Conservation (phyloP, 805 yeast genomes). For the Candida orba region DNA sequence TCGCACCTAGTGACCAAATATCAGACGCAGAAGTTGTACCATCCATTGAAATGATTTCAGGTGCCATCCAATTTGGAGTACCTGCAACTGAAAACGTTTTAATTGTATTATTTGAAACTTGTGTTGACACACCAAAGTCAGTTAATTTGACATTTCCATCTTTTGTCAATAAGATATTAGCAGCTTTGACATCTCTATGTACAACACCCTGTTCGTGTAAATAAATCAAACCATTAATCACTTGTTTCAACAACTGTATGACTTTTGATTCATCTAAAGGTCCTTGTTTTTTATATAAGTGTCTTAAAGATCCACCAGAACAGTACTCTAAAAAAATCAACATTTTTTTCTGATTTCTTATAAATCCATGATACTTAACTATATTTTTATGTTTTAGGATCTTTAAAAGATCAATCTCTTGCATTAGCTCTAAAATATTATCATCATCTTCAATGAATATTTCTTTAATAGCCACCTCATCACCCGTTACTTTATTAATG, state of each 20-base stretch:
- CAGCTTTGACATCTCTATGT: conserved; percentile 73
- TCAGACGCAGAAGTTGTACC: conserved; percentile 88
- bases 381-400: conserved; percentile 82
- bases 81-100: conserved; percentile 64
- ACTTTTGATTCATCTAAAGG: conserved; percentile 56
- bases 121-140: conserved; percentile 73
- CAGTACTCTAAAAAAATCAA: conserved; percentile 77
- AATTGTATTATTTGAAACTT: conserved; percentile 43
- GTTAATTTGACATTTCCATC: conserved; percentile 63
- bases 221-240: conserved; percentile 57
- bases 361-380: conserved; percentile 86
- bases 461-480: conserved; percentile 75
- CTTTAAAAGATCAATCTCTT: conserved; percentile 69
- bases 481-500: conserved; percentile 54
- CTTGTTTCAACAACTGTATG: conserved; percentile 57
- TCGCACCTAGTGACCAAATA: conserved; percentile 93
- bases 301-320: conserved; percentile 57
- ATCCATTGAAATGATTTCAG: conserved; percentile 80
- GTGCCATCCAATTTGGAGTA: conserved; percentile 99
- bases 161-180: conserved; percentile 63
- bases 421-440: conserved; percentile 45
- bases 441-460: conserved; percentile 68
- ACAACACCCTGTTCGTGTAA: conserved; percentile 61
- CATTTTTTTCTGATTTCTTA: conserved; percentile 57
- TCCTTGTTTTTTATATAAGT: conserved; percentile 25